A percentile compares a stretch with the other conserved stretches of the same genome.
phyloP scores from a whole-genome alignment of 306 rosid species.

The Vigna reflexopilosa region DNA sequence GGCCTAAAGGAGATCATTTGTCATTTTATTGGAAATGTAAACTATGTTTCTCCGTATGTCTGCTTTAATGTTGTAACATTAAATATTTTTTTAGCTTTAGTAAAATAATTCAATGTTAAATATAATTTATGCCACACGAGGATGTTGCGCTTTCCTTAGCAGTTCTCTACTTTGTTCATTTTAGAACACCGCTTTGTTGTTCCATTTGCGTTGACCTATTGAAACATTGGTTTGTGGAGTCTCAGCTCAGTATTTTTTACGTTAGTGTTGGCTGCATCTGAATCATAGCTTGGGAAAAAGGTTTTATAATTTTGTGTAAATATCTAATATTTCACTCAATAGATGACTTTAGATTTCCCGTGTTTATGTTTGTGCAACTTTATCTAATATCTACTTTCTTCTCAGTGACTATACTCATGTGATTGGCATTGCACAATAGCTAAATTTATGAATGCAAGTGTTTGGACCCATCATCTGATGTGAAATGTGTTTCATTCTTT shows the following conservation, averaged over 20 bases:
- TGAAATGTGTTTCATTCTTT: not conserved
- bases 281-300: not conserved
- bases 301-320: not conserved
- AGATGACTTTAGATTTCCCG: slow-evolving; percentile 19
- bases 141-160: not conserved
- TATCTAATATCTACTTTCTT: not conserved
- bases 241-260: not conserved
- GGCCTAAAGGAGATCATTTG: not conserved
- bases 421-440: slow-evolving; percentile 15
- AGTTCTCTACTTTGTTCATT: not conserved
- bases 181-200: not conserved
- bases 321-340: not conserved
- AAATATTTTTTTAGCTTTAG: not conserved
- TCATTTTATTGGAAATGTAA: not conserved
- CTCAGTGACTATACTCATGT: slow-evolving; percentile 14
- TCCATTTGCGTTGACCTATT: not conserved
- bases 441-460: slow-evolving; percentile 17
- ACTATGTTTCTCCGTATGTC: not conserved
- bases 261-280: not conserved
- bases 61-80: not conserved
- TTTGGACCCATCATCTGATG: slow-evolving; percentile 21
- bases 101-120: not conserved
- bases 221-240: not conserved
- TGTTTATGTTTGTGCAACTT: not conserved
- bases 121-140: not conserved